These are phyloP conservation scores for Podospora bellae-mahoneyi DNA, from an alignment of 495 filamentous ascomycete species.

Conservation along the genomic window DNA sequence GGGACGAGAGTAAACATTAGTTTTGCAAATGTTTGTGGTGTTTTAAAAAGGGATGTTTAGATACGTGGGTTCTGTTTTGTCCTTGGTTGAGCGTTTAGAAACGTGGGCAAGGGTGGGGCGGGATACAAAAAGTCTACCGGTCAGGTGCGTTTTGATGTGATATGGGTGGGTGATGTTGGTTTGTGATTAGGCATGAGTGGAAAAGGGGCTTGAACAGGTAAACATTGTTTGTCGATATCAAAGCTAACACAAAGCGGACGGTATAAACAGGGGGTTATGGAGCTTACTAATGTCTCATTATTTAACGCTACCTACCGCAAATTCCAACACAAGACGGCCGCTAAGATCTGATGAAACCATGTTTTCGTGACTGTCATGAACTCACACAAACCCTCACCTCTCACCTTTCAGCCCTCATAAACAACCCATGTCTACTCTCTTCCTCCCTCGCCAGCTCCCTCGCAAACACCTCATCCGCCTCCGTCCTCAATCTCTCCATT, in stretches of 20 bases:
- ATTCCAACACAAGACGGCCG: too few relatives aligned
- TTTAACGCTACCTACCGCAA: too few relatives aligned
- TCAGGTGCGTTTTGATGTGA: not conserved
- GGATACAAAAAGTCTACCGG: not conserved
- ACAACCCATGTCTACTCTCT: conserved; percentile 6
- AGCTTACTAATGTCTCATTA: too few relatives aligned
- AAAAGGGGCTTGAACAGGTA: too few relatives aligned
- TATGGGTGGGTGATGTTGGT: not conserved
- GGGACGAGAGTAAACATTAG: conserved; percentile 56
- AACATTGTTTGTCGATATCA: too few relatives aligned
- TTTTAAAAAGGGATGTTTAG: not conserved
- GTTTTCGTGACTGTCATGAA: too few relatives aligned
- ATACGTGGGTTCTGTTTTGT: not conserved
- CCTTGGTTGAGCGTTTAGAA: not conserved
- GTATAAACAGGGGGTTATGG: too few relatives aligned
- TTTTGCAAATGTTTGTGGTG: not conserved
- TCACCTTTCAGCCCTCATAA: not conserved
- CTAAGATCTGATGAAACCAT: too few relatives aligned
- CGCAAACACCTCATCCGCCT: conserved; percentile 38
- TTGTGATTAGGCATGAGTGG: not conserved
- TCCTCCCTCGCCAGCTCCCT: conserved; percentile 33
- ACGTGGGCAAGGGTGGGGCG: not conserved
- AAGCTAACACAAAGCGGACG: too few relatives aligned
- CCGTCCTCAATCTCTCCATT: conserved; percentile 26
- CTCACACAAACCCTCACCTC: too few relatives aligned